Percentiles rank a stretch among this genome's conserved stretches.
These are phyloP conservation scores for Pseudogymnoascus sp. DNA, from an alignment of 2,329 filamentous ascomycete genomes.

Conservation along the genomic window DNA sequence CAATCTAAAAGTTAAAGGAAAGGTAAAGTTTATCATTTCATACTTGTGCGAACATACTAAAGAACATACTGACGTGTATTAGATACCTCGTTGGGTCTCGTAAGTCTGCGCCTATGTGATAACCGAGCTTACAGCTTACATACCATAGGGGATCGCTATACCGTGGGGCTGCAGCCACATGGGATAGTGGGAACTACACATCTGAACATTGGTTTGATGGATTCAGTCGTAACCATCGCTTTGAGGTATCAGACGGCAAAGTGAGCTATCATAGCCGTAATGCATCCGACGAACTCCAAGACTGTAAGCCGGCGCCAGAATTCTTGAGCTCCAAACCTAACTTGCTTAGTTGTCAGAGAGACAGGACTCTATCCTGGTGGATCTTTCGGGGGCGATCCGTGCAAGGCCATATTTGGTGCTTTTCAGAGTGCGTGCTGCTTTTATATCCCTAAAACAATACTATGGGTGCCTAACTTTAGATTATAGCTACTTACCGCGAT, in stretches of 20 bases:
- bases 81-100: constrained; percentile 1
- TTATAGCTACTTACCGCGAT: neutral
- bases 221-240: constrained; percentile 63
- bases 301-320: constrained; percentile 54
- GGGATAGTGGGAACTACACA: neutral
- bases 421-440: constrained; percentile 51
- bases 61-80: neutral
- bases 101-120: neutral
- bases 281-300: constrained; percentile 65
- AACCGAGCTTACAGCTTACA: neutral
- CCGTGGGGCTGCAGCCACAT: neutral
- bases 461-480: neutral
- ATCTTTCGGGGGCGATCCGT: constrained; percentile 63
- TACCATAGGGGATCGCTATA: neutral
- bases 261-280: constrained; percentile 26
- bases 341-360: constrained; percentile 52
- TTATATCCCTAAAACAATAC: no score
- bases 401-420: constrained; percentile 65
- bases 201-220: constrained; percentile 71
- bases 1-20: neutral
- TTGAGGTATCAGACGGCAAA: constrained; percentile 50
- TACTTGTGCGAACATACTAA: neutral
- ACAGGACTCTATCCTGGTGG: constrained; percentile 55
- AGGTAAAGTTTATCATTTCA: neutral
- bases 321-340: constrained; percentile 34